Evolutionary conservation across 495 filamentous ascomycete species (phyloP).

Genomic region (Venustampulla echinocandica): DNA sequence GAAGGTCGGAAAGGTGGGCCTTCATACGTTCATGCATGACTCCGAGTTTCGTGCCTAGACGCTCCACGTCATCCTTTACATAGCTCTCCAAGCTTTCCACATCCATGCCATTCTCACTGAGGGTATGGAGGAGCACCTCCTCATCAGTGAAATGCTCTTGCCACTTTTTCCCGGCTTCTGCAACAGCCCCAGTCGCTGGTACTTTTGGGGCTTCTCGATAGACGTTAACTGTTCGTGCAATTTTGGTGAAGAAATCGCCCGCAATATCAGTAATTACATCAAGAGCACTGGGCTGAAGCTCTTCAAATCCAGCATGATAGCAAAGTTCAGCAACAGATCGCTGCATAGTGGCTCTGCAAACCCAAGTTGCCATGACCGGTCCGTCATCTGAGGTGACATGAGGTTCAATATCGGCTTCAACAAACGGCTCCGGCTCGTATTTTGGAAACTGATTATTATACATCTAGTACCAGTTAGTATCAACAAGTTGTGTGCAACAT

Average conservation of each 20-base stretch:
- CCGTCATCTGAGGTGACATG: conserved; percentile 83
- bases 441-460: conserved; percentile 98
- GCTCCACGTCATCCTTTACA: conserved; percentile 87
- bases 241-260: conserved; percentile 77
- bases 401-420: conserved; percentile 73
- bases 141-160: conserved; percentile 66
- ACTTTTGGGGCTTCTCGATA: conserved; percentile 76
- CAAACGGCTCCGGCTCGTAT: conserved; percentile 86
- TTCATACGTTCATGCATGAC: conserved; percentile 91
- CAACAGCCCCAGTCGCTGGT: conserved; percentile 34
- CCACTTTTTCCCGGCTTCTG: conserved; percentile 37
- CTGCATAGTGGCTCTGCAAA: conserved; percentile 74
- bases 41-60: conserved; percentile 72
- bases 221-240: conserved; percentile 66
- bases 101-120: conserved; percentile 73
- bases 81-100: conserved; percentile 78
- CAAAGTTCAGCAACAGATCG: conserved; percentile 89
- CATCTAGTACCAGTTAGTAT: conserved; percentile 50
- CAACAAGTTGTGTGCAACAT: conserved; percentile 8
- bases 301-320: conserved; percentile 95
- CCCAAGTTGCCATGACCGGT: conserved; percentile 70
- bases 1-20: conserved; percentile 75
- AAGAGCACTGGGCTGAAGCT: conserved; percentile 89
- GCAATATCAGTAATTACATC: conserved; percentile 88
- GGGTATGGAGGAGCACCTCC: conserved; percentile 77